Evolutionary conservation across 2,329 filamentous ascomycete species (phyloP).

Genomic region (Sphaerulina vaccinii): DNA sequence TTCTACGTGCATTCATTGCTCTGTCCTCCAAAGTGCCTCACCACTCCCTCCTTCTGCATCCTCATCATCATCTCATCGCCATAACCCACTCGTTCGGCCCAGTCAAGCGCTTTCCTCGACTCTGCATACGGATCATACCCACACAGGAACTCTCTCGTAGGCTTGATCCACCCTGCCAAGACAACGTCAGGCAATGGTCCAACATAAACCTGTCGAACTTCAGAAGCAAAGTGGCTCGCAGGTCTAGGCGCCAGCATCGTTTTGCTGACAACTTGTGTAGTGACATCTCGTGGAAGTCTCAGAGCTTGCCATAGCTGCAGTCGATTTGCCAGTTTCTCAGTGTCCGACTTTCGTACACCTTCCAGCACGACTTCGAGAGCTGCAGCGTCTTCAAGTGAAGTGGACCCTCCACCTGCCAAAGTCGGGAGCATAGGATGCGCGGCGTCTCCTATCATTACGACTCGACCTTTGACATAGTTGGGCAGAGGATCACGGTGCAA

Average conservation of each 20-base stretch:
- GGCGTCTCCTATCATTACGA: slow-evolving; percentile 17
- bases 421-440: slow-evolving; percentile 18
- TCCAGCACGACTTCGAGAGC: slow-evolving; percentile 10
- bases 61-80: slow-evolving; percentile 6
- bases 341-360: not conserved
- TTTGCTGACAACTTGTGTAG: slow-evolving; percentile 12
- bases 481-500: slow-evolving; percentile 9
- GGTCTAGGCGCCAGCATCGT: slow-evolving; percentile 9
- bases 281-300: slow-evolving; percentile 10
- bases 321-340: slow-evolving; percentile 4
- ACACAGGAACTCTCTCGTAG: slow-evolving; percentile 11
- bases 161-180: slow-evolving; percentile 3
- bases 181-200: slow-evolving; percentile 4
- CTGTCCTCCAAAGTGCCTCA: slow-evolving; percentile 11
- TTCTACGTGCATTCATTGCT: too few relatives aligned
- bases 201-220: slow-evolving; percentile 9
- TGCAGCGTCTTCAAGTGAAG: slow-evolving; percentile 12
- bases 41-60: slow-evolving; percentile 6
- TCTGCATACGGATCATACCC: slow-evolving; percentile 9
- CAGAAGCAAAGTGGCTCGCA: slow-evolving; percentile 5
- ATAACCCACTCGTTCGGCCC: slow-evolving; percentile 12
- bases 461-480: slow-evolving; percentile 9
- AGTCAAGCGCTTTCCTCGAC: slow-evolving; percentile 10
- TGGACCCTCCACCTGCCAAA: slow-evolving; percentile 5
- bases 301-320: slow-evolving; percentile 12